Evolutionary conservation across 495 filamentous ascomycete genomes (phyloP).

Genomic region (Lasiosphaeria ovina): DNA sequence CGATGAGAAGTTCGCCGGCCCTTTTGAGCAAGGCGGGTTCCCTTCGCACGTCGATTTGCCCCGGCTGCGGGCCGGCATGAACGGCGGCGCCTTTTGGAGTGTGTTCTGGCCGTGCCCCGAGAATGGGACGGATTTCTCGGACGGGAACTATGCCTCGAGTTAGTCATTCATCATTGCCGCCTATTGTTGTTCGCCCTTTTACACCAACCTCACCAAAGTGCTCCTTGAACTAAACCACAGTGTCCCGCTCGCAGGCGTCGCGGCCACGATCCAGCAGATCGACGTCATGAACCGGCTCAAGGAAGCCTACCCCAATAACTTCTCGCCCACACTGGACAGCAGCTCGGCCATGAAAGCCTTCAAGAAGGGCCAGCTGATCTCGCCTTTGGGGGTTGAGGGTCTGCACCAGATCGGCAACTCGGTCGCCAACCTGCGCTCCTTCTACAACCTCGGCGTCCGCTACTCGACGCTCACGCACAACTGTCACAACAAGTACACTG

Average conservation of each 20-base stretch:
- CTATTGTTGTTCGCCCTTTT: not conserved
- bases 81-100: conserved; percentile 88
- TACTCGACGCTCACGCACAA: conserved; percentile 92
- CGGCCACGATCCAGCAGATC: conserved; percentile 75
- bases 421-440: conserved; percentile 69
- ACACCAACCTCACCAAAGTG: not conserved
- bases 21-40: conserved; percentile 66
- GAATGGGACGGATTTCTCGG: conserved; percentile 68
- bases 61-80: conserved; percentile 53
- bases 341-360: conserved; percentile 60
- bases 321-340: conserved; percentile 58
- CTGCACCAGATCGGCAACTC: conserved; percentile 95
- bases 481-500: conserved; percentile 88
- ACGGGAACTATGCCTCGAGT: conserved; percentile 62
- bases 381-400: conserved; percentile 82
- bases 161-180: conserved; percentile 10
- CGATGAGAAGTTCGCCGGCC: conserved; percentile 63
- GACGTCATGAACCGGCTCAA: conserved; percentile 74
- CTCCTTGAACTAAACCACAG: not conserved
- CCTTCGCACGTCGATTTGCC: conserved; percentile 77
- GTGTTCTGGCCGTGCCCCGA: conserved; percentile 75
- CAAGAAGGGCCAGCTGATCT: conserved; percentile 53
- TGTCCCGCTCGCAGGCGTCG: conserved; percentile 42
- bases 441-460: conserved; percentile 75
- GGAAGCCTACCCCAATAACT: conserved; percentile 63